A percentile compares a stretch with the other conserved stretches of the same genome.
phyloP scores from a whole-genome alignment of 177 flowering plant genomes.

The Vitis hybrid region DNA sequence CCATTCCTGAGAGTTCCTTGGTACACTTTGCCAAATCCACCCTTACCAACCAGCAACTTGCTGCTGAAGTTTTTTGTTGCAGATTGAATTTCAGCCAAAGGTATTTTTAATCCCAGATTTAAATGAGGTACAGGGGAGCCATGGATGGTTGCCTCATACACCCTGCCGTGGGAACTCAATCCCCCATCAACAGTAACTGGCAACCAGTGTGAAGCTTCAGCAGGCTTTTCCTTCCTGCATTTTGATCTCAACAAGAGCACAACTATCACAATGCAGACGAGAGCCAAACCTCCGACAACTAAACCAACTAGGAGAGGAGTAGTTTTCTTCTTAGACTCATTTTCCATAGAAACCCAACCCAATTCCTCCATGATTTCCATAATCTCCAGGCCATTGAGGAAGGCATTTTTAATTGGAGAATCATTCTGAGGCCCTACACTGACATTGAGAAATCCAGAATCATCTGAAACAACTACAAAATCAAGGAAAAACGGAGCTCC shows the following conservation, averaged over 20 bases:
- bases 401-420: too few species aligned
- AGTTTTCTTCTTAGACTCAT: background rate
- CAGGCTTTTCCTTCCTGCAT: conserved; percentile 17
- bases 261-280: conserved; percentile 13
- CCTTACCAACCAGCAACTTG: conserved; percentile 23
- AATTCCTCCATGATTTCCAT: too few species aligned
- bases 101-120: conserved; percentile 22
- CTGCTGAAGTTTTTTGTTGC: conserved; percentile 33
- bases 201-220: conserved; percentile 13
- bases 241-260: conserved; percentile 5
- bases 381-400: too few species aligned
- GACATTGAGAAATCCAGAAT: too few species aligned
- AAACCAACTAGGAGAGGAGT: conserved; percentile 22
- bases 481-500: conserved; percentile 41
- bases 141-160: conserved; percentile 5
- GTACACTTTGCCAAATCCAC: conserved; percentile 40
- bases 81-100: conserved; percentile 23
- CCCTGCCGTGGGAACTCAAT: conserved; percentile 13
- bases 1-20: conserved; percentile 24
- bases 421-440: too few species aligned
- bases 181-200: conserved; percentile 7
- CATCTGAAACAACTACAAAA: too few species aligned
- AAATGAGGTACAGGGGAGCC: conserved; percentile 14
- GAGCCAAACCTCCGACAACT: conserved; percentile 19
- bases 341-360: too few species aligned